Base-by-base conservation (phyloP, 2,329 filamentous ascomycete genomes). In the Trichoderma koningiopsis region DNA sequence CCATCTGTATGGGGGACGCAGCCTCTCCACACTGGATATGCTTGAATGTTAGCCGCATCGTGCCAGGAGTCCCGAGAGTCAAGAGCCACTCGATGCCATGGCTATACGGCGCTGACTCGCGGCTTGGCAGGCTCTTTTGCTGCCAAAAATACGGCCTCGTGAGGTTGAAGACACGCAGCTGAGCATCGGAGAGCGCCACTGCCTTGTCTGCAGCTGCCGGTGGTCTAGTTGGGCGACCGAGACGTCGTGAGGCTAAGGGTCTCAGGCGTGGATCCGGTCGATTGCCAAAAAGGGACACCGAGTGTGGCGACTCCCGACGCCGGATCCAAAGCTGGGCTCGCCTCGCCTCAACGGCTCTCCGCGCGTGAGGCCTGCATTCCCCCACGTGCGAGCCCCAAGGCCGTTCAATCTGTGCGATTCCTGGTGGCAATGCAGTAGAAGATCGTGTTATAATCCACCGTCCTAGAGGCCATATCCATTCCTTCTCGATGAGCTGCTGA, bases 251-350 rank as follows among this genome's bases (percentile, higher is more conserved):
- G 52, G 58, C 67, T 58, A 31, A 47, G 35, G 31, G 37, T 37
- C 49, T 29, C 53, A 35, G 29, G 43, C 33, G 43, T 35, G 55
- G 49, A 49, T 2, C 61, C 60, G 27, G 31, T 66, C 29, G 29
- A 13, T 69, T 69, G 22, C 68, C 68, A 31, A 35, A 65, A 56
- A 49, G 43, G 62, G 68, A 69, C 68, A 69, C 68, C 68, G 68
- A 69, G 59, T n/a, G 40, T 65, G 47, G 61, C 61, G 14, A 27
- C 52, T 31, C 33, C 59, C 53, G 60, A 61, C 29, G 29, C 40
- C 68, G 52, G 59, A 49, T 27, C 59, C 47, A 27, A 27, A 49
- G 33, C 52, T 57, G 55, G 52, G 27, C 22, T 29, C 52, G 24
- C 62, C 52, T 60, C 13, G 47, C 16, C 40, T 19, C 4, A 5